Evolutionary conservation across 768 basidiomycete genomes (phyloP), one percentile per base, ranked within the genome.

Genomic region (Dacryopinax primogenitus): DNA sequence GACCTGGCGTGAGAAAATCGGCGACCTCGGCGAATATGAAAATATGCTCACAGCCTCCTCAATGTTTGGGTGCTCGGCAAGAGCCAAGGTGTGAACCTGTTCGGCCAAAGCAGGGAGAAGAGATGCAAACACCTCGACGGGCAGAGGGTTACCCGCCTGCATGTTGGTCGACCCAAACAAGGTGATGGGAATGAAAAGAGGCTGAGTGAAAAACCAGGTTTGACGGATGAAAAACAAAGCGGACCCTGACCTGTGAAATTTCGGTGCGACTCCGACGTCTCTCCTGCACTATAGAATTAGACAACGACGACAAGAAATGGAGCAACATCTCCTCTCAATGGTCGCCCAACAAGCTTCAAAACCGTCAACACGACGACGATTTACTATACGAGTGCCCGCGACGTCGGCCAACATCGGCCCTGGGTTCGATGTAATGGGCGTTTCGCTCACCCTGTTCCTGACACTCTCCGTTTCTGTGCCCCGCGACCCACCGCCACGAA

Each of bases 331-430:
- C 36, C 33, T 41, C 21, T 41, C 21, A 21, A 11, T 32, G 34
- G 3, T n/a, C 21, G n/a, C 36, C 21, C 34, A 34, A 28, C 3
- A 9, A 35, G 62, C 34, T 23, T 16, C 62, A 33, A 2, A 33
- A 13, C 18, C 21, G 6, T 35, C 62, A 58, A 16, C 51, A 9
- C 32, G 36, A 18, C 62, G 65, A 15, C 64, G 64, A 51, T 76
- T 92, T 76, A 80, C 78, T 36, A 91, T 99, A 75, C 83, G 81
- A 68, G 88, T 98, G 63, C 95, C 95, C 11, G 92, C 92, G n/a
- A 97, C 95, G 1, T 93, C 94, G 68, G 95, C 95, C 69, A 99
- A 99, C 79, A 93, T 99, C 72, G 95, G 95, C 1, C 95, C 95
- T 39, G 95, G 95, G 28, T 99, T 99, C 76, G 96, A 99, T 75